Base-by-base conservation (phyloP, 768 basidiomycete genomes). In the Chalciporus sphaerocephalus region DNA sequence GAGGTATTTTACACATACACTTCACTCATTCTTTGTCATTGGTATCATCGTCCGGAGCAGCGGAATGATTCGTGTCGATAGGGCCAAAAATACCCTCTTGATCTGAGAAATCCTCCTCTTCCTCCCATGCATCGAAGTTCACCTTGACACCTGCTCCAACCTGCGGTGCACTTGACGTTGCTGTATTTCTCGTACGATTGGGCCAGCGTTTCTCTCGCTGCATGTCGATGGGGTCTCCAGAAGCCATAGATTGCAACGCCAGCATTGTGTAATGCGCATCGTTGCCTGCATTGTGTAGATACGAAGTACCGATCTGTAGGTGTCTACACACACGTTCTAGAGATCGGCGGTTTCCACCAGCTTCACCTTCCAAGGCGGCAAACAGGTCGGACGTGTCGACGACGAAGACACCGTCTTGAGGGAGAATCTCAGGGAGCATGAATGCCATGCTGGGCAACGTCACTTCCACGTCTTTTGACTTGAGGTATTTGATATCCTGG, bases 131-230 rank as follows among this genome's bases (percentile, higher is more conserved):
- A 40, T 76, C 70, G 58, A 85, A 81, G 39, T 76, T 62, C 9
- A 87, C 85, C 53, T 77, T 72, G 30, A 79, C 65, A 4, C 66
- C 59, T 15, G 60, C 51, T 7, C 58, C 50, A 12, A 42, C 21
- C 25, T 66, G 66, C 30, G 65, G 56, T 25, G 37, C 33, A 23
- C 46, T 44, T 44, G 44, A 47, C 20, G 42, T 17, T 25, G 50
- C 18, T 8, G 34, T 47, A n/a, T 37, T 55, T 5, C 47, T 38
- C 45, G 78, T 78, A 42, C 73, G 79, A 51, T 73, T 75, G 2
- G 90, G 90, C 90, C 90, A 92, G 28, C 90, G 75, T 58, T 79
- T 72, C 55, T 87, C 83, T 43, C 88, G 77, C 54, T 92, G 90
- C 40, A 73, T 71, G 59, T 92, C 90, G 9, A 92, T 55, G 8